These are phyloP conservation scores for Mortierella alpina DNA, from an alignment of 192 early-diverging fungal genomes.

Conservation along the genomic window DNA sequence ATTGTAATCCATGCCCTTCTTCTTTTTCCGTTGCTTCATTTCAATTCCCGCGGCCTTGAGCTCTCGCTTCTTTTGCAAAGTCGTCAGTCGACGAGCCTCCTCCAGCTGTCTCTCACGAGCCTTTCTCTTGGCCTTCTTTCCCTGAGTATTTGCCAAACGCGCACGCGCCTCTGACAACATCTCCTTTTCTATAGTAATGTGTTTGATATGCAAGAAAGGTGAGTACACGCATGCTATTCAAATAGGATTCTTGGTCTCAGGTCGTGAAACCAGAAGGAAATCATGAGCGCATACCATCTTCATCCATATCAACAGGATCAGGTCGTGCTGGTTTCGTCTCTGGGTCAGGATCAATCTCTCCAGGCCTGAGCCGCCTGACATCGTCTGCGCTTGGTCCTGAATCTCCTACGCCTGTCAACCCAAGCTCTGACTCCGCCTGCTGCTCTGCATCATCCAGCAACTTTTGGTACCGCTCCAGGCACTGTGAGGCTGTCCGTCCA, in stretches of 20 bases:
- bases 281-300: slow-evolving; percentile 67
- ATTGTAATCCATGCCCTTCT: slow-evolving; percentile 92
- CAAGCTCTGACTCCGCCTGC: slow-evolving; percentile 74
- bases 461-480: slow-evolving; percentile 94
- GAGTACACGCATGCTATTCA: neutral
- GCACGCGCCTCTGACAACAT: slow-evolving; percentile 99
- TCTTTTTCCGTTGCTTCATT: slow-evolving; percentile 74
- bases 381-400: slow-evolving; percentile 85
- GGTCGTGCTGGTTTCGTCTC: slow-evolving; percentile 97
- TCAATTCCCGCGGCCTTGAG: slow-evolving; percentile 99
- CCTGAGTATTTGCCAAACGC: slow-evolving; percentile 98
- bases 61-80: slow-evolving; percentile 94
- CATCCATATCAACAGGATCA: slow-evolving; percentile 99
- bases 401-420: slow-evolving; percentile 74
- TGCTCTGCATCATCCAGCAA: slow-evolving; percentile 97
- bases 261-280: slow-evolving; percentile 1
- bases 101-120: slow-evolving; percentile 97
- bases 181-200: slow-evolving; percentile 83
- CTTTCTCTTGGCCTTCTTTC: slow-evolving; percentile 99
- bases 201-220: neutral
- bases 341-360: slow-evolving; percentile 97
- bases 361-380: slow-evolving; percentile 87
- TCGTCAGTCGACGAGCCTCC: slow-evolving; percentile 89
- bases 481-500: slow-evolving; percentile 95
- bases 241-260: neutral